Conservation (phyloP, 352 stramenopile genomes). For the Phytopythium ostracodes region DNA sequence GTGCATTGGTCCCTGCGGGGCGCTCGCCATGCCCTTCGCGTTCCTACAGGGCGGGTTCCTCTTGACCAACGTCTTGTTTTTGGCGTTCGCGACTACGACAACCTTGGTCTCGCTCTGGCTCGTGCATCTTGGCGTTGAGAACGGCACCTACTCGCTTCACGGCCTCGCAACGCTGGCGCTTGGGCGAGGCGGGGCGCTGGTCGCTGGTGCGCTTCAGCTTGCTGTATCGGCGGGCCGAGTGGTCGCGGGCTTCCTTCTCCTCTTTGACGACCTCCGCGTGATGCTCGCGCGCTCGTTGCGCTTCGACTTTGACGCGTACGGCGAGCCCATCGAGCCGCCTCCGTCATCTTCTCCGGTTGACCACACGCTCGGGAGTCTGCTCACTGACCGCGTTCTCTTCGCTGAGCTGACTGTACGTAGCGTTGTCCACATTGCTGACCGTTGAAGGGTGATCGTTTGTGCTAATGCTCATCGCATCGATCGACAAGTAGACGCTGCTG, state of each 20-base stretch:
- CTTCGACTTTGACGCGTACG: conserved; percentile 27
- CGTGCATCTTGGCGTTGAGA: conserved; percentile 37
- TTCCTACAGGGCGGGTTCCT: conserved; percentile 43
- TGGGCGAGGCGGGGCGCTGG: conserved; percentile 21
- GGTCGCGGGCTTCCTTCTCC: conserved; percentile 32
- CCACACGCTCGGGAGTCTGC: conserved; percentile 11
- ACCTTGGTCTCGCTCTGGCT: conserved; percentile 26
- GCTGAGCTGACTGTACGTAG: conserved; percentile 28
- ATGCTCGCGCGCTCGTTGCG: conserved; percentile 30
- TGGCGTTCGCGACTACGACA: conserved; percentile 29
- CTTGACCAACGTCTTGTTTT: conserved; percentile 29
- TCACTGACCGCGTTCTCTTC: conserved; percentile 31
- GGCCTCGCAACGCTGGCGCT: conserved; percentile 44
- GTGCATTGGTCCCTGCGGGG: conserved; percentile 28
- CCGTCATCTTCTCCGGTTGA: conserved; percentile 2
- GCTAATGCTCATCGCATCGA: not conserved
- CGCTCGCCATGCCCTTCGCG: conserved; percentile 32
- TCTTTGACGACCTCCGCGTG: conserved; percentile 39
- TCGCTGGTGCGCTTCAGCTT: conserved; percentile 29
- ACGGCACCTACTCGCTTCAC: conserved; percentile 55
- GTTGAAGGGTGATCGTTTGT: not conserved
- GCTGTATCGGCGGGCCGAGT: conserved; percentile 32
- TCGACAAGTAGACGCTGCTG: conserved; percentile 19
- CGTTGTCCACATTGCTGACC: not conserved
- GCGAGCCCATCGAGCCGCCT: conserved; percentile 12